Evolutionary conservation across 305 asterid genomes (phyloP).

Genomic region (Rubia peregrina): DNA sequence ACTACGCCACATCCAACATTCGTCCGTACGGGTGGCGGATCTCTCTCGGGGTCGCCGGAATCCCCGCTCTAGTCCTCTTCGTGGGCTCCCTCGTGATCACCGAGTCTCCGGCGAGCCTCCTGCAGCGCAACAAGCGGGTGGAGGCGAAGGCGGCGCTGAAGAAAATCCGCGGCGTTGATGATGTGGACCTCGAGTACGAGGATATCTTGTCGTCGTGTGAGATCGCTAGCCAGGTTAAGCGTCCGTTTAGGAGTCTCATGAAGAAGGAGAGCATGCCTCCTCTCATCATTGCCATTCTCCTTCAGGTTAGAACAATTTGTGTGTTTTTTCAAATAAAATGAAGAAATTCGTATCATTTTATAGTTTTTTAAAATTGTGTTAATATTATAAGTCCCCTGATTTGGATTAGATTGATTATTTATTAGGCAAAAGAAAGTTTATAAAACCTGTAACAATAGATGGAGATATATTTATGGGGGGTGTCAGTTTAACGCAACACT

Average conservation of each 20-base stretch:
- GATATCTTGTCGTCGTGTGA: constrained; percentile 26
- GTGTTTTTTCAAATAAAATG: no score
- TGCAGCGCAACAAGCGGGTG: constrained; percentile 19
- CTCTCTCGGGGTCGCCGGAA: constrained; percentile 48
- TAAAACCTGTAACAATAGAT: no score
- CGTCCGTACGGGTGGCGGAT: constrained; percentile 61
- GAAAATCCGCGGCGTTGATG: constrained; percentile 29
- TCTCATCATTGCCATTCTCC: constrained; percentile 16
- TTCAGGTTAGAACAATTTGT: constrained; percentile 8
- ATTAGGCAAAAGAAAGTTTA: no score
- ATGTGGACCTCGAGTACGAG: constrained; percentile 22
- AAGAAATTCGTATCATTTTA: no score
- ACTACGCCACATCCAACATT: constrained; percentile 32
- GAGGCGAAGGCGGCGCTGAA: constrained; percentile 19
- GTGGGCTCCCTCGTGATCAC: constrained; percentile 21
- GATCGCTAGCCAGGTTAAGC: constrained; percentile 16
- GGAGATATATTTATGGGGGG: no score
- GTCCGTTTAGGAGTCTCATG: constrained; percentile 23
- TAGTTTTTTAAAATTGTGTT: no score
- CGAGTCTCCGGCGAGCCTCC: constrained; percentile 31
- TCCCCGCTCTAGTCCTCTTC: constrained; percentile 36
- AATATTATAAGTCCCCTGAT: no score
- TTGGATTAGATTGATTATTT: no score
- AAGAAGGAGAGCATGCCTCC: constrained; percentile 27
- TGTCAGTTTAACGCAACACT: no score